Conservation (phyloP, 768 basidiomycete species). For the Mycena floridula region DNA sequence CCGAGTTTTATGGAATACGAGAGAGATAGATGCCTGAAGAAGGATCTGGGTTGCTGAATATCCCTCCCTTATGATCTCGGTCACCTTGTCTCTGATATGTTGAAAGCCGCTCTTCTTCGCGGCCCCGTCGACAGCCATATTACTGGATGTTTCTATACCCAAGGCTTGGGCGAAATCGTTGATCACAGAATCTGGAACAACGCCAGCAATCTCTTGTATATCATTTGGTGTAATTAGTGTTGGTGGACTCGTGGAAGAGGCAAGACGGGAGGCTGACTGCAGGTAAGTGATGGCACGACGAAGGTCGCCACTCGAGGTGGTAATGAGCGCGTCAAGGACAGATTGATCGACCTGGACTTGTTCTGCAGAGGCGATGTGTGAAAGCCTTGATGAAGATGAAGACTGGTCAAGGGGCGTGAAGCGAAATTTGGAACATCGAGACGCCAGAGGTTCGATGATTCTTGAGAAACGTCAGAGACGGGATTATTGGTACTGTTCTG, state of each 20-base stretch:
- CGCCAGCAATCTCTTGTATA: conserved; percentile 95
- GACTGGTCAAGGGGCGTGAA: conserved; percentile 86
- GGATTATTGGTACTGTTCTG: not conserved
- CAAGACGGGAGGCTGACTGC: conserved; percentile 89
- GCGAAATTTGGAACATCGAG: conserved; percentile 98
- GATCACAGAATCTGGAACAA: conserved; percentile 76
- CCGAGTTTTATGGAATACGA: conserved; percentile 13
- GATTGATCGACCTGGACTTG: conserved; percentile 47
- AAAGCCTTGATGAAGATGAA: conserved; percentile 70
- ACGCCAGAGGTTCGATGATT: conserved; percentile 97
- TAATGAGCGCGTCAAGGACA: conserved; percentile 70
- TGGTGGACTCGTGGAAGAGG: conserved; percentile 66
- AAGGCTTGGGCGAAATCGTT: conserved; percentile 61
- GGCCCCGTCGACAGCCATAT: conserved; percentile 43
- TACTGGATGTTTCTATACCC: conserved; percentile 59
- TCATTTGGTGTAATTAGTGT: conserved; percentile 69
- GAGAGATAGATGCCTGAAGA: conserved; percentile 56
- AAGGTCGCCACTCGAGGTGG: conserved; percentile 84
- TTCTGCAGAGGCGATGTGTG: conserved; percentile 77
- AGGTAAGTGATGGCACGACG: conserved; percentile 96
- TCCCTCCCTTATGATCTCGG: conserved; percentile 75
- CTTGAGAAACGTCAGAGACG: conserved; percentile 32
- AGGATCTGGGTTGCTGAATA: conserved; percentile 90
- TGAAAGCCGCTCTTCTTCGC: conserved; percentile 43
- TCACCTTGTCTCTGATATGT: conserved; percentile 64